phyloP scores from a whole-genome alignment of 371 early-diverging fungal species.

The Umbelopsis sp. region DNA sequence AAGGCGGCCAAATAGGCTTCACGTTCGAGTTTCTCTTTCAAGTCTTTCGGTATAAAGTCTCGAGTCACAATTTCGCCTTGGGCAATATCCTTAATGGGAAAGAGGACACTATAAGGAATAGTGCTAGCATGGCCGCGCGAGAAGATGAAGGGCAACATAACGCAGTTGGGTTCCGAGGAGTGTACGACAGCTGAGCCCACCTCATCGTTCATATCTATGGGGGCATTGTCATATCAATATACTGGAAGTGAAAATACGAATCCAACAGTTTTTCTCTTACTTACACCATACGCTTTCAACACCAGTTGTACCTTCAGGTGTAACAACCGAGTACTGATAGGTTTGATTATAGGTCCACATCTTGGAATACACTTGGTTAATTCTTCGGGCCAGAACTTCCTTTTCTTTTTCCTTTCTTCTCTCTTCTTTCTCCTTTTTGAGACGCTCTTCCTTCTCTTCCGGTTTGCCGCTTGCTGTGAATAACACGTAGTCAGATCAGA shows the following conservation, averaged over 20 bases:
- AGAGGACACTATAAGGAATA: conserved; percentile 65
- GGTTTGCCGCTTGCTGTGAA: conserved; percentile 41
- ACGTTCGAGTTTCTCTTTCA: conserved; percentile 43
- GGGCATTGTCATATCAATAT: background rate
- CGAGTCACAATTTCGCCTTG: conserved; percentile 53
- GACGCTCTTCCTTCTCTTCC: conserved; percentile 50
- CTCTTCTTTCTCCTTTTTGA: conserved; percentile 37
- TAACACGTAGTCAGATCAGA: background rate
- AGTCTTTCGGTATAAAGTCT: conserved; percentile 51
- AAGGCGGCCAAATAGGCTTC: conserved; percentile 57
- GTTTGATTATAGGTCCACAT: conserved; percentile 67
- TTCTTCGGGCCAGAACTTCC: conserved; percentile 33
- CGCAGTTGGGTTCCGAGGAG: conserved; percentile 56
- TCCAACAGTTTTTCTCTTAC: background rate
- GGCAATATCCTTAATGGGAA: conserved; percentile 57
- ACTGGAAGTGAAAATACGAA: background rate
- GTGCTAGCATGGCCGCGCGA: conserved; percentile 54
- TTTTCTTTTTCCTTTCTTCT: conserved; percentile 30
- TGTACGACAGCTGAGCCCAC: conserved; percentile 65
- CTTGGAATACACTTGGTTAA: conserved; percentile 33
- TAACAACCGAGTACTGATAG: conserved; percentile 59
- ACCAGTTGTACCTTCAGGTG: conserved; percentile 55
- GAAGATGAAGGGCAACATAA: conserved; percentile 63
- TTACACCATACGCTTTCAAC: conserved; percentile 65
- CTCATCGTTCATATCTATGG: conserved; percentile 29